Evolutionary conservation across 805 yeast species (phyloP).

Genomic region (Wickerhamiella vanderwaltii): DNA sequence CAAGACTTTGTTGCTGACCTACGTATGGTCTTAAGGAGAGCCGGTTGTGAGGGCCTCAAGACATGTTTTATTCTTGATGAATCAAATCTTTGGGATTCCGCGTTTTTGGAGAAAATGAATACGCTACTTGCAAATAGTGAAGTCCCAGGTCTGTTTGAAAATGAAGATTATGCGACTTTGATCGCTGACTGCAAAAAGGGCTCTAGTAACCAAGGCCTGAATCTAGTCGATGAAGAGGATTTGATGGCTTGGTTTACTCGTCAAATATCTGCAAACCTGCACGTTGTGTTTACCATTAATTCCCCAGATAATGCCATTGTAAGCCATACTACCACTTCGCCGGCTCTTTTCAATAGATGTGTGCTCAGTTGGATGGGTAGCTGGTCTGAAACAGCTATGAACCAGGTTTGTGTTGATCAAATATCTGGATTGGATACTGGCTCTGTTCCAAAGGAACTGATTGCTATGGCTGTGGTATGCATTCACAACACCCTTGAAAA

Average conservation of each 20-base stretch:
- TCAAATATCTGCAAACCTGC: slow-evolving; percentile 59
- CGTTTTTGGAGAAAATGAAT: slow-evolving; percentile 84
- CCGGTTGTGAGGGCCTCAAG: slow-evolving; percentile 46
- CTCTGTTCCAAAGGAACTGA: not conserved
- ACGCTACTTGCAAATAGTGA: slow-evolving; percentile 89
- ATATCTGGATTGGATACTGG: not conserved
- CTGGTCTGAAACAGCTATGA: slow-evolving; percentile 47
- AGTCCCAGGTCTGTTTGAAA: slow-evolving; percentile 76
- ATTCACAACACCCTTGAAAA: slow-evolving; percentile 1
- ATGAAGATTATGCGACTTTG: slow-evolving; percentile 48
- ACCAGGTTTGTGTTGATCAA: slow-evolving; percentile 36
- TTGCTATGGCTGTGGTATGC: not conserved
- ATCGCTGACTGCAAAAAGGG: slow-evolving; percentile 45
- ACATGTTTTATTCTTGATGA: slow-evolving; percentile 72
- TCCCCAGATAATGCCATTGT: slow-evolving; percentile 33
- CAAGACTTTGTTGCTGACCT: slow-evolving; percentile 57
- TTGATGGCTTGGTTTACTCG: slow-evolving; percentile 60
- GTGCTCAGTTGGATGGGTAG: slow-evolving; percentile 81
- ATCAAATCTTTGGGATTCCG: slow-evolving; percentile 57
- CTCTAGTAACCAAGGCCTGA: slow-evolving; percentile 45
- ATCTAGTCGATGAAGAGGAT: slow-evolving; percentile 54
- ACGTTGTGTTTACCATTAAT: slow-evolving; percentile 67
- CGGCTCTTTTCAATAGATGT: slow-evolving; percentile 83
- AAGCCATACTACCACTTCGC: slow-evolving; percentile 53
- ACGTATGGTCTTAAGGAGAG: slow-evolving; percentile 38